Base-by-base conservation (phyloP, 768 basidiomycete genomes). In the Chalciporus sphaerocephalus region DNA sequence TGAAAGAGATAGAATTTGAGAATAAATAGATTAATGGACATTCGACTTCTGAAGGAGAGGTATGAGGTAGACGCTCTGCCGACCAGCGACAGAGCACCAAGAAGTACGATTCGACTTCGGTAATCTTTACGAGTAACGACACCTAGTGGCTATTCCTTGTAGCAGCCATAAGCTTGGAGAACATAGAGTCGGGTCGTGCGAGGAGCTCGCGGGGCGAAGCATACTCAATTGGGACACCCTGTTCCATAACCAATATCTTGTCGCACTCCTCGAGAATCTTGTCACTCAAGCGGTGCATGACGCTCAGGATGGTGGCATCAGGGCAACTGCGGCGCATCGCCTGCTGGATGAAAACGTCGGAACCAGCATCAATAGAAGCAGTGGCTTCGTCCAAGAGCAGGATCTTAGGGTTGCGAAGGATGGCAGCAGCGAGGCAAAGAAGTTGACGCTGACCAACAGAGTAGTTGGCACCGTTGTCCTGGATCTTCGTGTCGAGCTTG, bases 391-490 rank as follows among this genome's bases (percentile, higher is more conserved):
- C 64, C 48, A 65, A 45, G 4, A 64, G 47, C 6, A 65, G 42
- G 35, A 65, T 65, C 36, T 41, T 59, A 17, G 61, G 64, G 36
- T 66, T 61, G 38, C 64, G 57, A 1, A 66, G 51, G 48, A 63
- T 59, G 33, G 61, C 62, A 30, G 49, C 54, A 17, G 64, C 61
- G 33, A 65, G 82, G 13, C 89, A 88, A 21, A 97, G 62, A 9
- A 94, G 68, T 67, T 96, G 94, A 58, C 80, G 80, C 70, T 97
- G 94, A 6, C 94, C 94, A 33, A 95, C 95, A 52, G 87, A 91
- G 51, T 92, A 67, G 42, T 78, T 83, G 5, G 85, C 80, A 1
- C 92, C 92, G 40, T 77, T 80, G 35, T 74, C 80, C 2, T 91
- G 89, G 4, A 96, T 71, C 33, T 72, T 68, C 0, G 93, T 94